Evolutionary conservation across 2,329 filamentous ascomycete species (phyloP), one percentile per base, ranked within the genome.

Genomic region (Monosporascus sp.): DNA sequence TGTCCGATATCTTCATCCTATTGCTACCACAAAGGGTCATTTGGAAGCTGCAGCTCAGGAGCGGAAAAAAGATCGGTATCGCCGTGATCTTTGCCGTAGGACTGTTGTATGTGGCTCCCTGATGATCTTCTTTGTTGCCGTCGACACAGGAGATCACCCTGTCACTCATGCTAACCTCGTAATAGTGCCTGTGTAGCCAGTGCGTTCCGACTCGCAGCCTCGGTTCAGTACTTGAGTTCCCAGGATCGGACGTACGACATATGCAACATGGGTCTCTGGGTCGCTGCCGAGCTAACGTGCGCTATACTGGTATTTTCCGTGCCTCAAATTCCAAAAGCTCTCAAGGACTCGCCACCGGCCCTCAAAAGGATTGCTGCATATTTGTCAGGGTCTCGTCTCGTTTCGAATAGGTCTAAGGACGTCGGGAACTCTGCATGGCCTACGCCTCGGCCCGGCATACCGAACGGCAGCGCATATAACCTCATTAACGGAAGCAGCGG

Each of bases 221-320:
- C 55, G 48, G 18, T 60, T 15, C 31, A 48, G n/a, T 58, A 48
- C 37, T 44, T 49, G 22, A 52, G 48, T 27, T 58, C 57, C 9
- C 39, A 47, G 27, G 57, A 60, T 24, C 25, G 20, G n/a, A 41
- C 55, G 18, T 60, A 58, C 37, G 47, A 50, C 9, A 37, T 49
- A 14, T 39, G 54, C 6, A 39, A 52, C 2, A 44, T 56, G 8
- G 39, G 51, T 27, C 54, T 58, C 18, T 60, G 57, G 56, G 52
- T 54, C 2, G 37, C 58, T 1, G 52, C 39, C 14, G 57, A 58
- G 48, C 56, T 58, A 51, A 56, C 57, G 2, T 60, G 57, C 39
- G 53, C 55, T 52, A 55, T 60, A 36, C 52, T 60, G 1, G 54
- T 58, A 15, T 60, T 56, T 52, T 52, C 52, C 2, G 20, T 55